Evolutionary conservation across 139 green algal genomes (phyloP), one percentile per base, ranked within the genome.

Genomic region (Diplosphaera chodatii): DNA sequence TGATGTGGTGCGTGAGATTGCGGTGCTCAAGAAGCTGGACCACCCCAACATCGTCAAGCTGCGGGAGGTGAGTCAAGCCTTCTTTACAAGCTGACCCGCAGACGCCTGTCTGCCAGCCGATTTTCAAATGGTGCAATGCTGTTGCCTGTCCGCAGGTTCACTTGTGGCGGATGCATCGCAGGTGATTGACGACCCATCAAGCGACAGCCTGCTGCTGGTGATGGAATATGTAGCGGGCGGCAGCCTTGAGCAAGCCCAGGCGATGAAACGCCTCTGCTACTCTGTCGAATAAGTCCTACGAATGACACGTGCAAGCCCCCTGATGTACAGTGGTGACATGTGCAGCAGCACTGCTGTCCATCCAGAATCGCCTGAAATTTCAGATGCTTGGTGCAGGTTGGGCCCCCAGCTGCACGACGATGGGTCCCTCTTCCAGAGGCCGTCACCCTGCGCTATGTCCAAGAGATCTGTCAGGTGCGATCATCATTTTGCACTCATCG

Each of bases 41-140:
- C 91, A 97, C 79, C 86, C 86, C 23, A 92, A 96, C 74, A 80
- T 96, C n/a, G 83, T 96, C 3, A 85, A 82, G 48, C 83, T 96
- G 72, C 81, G 83, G 41, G 91, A 97, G 73, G 87, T 93, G n/a
- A n/a, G n/a, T n/a, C n/a, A n/a, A n/a, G n/a, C n/a, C n/a, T n/a
- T n/a, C n/a, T n/a, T n/a, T n/a, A n/a, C n/a, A n/a, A n/a, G n/a
- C n/a, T n/a, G n/a, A n/a, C n/a, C n/a, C n/a, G n/a, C n/a, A n/a
- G n/a, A n/a, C n/a, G n/a, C n/a, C n/a, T n/a, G n/a, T n/a, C n/a
- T n/a, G n/a, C n/a, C n/a, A n/a, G n/a, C n/a, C n/a, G n/a, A n/a
- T n/a, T n/a, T n/a, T n/a, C n/a, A n/a, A n/a, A n/a, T n/a, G n/a
- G n/a, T n/a, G n/a, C n/a, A n/a, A n/a, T n/a, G n/a, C n/a, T n/a